phyloP scores from a whole-genome alignment of 2,329 filamentous ascomycete species.

The Xylariaceae sp. region DNA sequence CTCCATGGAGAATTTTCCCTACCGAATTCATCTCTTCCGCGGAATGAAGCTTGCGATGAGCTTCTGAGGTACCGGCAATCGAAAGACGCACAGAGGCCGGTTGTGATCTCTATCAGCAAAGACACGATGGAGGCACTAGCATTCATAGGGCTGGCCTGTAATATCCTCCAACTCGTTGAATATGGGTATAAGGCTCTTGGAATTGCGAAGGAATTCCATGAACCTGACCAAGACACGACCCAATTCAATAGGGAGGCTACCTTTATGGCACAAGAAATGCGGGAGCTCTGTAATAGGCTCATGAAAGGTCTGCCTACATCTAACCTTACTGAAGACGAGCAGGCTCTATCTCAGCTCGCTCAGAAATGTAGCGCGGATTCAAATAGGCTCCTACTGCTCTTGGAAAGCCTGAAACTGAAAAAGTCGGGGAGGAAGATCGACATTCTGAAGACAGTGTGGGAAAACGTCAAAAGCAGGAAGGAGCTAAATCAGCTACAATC shows the following conservation, averaged over 20 bases:
- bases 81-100: no score
- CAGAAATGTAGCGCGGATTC: slow-evolving; percentile 8
- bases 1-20: no score
- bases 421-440: background rate
- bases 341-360: slow-evolving; percentile 10
- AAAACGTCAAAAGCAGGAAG: slow-evolving; percentile 8
- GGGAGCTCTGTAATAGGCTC: slow-evolving; percentile 7
- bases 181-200: slow-evolving; percentile 8
- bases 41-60: no score
- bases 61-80: no score
- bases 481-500: slow-evolving; percentile 6
- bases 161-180: slow-evolving; percentile 21
- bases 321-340: slow-evolving; percentile 4
- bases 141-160: slow-evolving; percentile 15
- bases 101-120: background rate
- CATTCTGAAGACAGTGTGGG: slow-evolving; percentile 2
- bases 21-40: no score
- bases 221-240: slow-evolving; percentile 6
- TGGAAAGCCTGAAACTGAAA: slow-evolving; percentile 7
- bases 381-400: slow-evolving; percentile 9
- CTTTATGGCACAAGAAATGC: slow-evolving; percentile 14
- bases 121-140: slow-evolving; percentile 15
- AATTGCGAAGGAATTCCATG: slow-evolving; percentile 9
- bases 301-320: slow-evolving; percentile 5
- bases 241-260: slow-evolving; percentile 3